Evolutionary conservation across 2,329 filamentous ascomycete species (phyloP).

Genomic region (Leptographium wingfieldii): DNA sequence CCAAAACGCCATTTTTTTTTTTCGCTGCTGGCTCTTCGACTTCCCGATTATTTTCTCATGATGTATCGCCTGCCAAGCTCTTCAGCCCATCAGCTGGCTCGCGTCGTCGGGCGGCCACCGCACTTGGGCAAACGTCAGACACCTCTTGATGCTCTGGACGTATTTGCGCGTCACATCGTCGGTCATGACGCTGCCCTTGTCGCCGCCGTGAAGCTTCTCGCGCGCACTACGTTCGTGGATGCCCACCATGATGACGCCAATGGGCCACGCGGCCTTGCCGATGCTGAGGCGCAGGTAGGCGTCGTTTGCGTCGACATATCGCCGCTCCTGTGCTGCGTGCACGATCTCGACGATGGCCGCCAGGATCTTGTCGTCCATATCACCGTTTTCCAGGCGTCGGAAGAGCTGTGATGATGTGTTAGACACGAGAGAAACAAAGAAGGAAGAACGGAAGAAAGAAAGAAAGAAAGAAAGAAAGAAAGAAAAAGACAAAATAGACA

Average conservation of each 20-base stretch:
- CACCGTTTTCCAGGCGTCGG: constrained; percentile 71
- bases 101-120: constrained; percentile 91
- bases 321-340: constrained; percentile 72
- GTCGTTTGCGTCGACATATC: constrained; percentile 94
- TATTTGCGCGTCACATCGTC: constrained; percentile 94
- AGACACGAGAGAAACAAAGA: background rate
- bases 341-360: constrained; percentile 85
- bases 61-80: background rate
- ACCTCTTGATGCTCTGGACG: constrained; percentile 93
- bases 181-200: constrained; percentile 90
- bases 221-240: constrained; percentile 94
- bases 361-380: constrained; percentile 67
- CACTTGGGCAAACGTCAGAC: constrained; percentile 90
- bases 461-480: background rate
- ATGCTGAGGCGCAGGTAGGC: constrained; percentile 88
- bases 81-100: constrained; percentile 82
- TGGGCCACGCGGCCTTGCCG: constrained; percentile 94
- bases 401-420: constrained; percentile 44
- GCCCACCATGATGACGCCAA: constrained; percentile 98
- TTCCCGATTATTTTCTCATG: too few relatives aligned
- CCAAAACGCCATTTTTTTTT: background rate
- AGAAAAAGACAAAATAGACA: background rate
- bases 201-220: constrained; percentile 84
- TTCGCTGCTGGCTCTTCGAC: background rate
- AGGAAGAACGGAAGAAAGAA: background rate